A percentile compares a stretch with the other conserved stretches of the same genome.
phyloP scores from a whole-genome alignment of 495 filamentous ascomycete genomes.

The Tuber indicum region DNA sequence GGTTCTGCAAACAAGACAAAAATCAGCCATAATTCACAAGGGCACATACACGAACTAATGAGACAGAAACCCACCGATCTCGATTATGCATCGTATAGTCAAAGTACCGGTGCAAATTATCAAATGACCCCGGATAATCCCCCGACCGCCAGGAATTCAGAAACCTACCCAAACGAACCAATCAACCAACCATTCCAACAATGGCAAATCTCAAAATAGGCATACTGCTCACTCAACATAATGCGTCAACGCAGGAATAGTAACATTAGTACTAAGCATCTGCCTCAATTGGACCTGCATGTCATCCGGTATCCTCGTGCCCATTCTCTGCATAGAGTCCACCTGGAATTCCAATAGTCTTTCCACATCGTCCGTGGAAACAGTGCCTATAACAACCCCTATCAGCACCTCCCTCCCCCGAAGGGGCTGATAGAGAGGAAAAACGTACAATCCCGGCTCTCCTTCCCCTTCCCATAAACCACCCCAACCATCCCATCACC shows the following conservation, averaged over 20 bases:
- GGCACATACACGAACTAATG: background rate
- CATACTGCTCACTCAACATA: constrained; percentile 58
- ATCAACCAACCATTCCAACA: constrained; percentile 14
- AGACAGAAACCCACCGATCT: constrained; percentile 50
- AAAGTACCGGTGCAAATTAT: constrained; percentile 89
- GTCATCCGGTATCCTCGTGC: constrained; percentile 62
- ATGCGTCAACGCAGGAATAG: constrained; percentile 65
- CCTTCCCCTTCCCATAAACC: constrained; percentile 49
- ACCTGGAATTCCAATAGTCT: constrained; percentile 81
- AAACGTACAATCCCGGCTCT: constrained; percentile 25
- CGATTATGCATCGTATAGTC: constrained; percentile 91
- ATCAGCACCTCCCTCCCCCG: background rate
- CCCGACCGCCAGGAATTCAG: constrained; percentile 86
- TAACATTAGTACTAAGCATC: constrained; percentile 59
- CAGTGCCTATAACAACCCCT: constrained; percentile 27
- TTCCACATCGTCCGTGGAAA: constrained; percentile 79
- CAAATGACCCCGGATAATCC: constrained; percentile 82
- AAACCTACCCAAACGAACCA: constrained; percentile 50
- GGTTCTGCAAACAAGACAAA: constrained; percentile 37
- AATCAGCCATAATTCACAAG: background rate
- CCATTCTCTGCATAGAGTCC: constrained; percentile 74
- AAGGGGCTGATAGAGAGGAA: background rate
- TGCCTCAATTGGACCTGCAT: constrained; percentile 58
- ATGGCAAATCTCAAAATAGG: background rate
- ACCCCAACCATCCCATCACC: constrained; percentile 51